Evolutionary conservation across 2,329 filamentous ascomycete species (phyloP), one percentile per base, ranked within the genome.

Genomic region (Nakataea oryzae): DNA sequence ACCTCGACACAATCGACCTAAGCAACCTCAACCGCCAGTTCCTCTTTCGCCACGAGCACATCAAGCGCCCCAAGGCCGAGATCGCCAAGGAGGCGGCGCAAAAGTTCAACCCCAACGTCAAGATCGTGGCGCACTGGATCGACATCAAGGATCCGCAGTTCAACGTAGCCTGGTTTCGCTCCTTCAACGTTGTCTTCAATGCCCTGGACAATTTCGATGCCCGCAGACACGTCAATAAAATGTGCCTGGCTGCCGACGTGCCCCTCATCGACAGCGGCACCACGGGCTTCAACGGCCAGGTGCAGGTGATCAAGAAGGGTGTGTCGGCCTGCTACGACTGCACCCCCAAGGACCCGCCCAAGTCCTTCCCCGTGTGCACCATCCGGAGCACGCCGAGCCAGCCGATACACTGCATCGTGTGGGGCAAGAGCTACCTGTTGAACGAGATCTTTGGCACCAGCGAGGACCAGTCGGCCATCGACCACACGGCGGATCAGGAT

Each of bases 21-120:
- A 96, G 92, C 77, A 99, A 99, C 72, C 83, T 99, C 60, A 99
- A 99, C 70, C 90, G 95, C 62, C 95, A 99, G 74, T 99, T 99
- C 70, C 86, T 99, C 58, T 99, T 99, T 75, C 86, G 93, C 64
- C 89, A 93, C 70, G 93, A 97, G 73, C 95, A 99, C 71, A 97
- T 99, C 76, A 97, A 97, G 76, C 96, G 96, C 74, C 86, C 93
- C 1, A 99, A 99, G 73, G 93, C 95, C 60, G 76, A 96, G 90
- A 90, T 97, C 66, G 95, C 93, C 58, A 96, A 93, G 74, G 93
- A 97, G 67, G 92, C 90, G 27, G 95, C 93, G 59, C 85, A 88
- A 70, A 88, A 84, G 65, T 99, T 99, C 80, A 97, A 97, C 69
- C 93, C 93, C 1, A 85, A 86, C 65, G 89, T 91, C 68, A 91